Evolutionary conservation across 164 flowering plant species (phyloP).

Genomic region (Vitis vinifera): ASM3070453v1 NC_081817.1:4923001-4923500

Average conservation of each 20-base stretch:
- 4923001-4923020: slow-evolving; percentile 41
- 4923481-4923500: slow-evolving; percentile 63
- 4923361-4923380: slow-evolving; percentile 79
- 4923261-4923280: slow-evolving; percentile 67
- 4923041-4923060: slow-evolving; percentile 57
- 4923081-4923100: slow-evolving; percentile 56
- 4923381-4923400: slow-evolving; percentile 62
- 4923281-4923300: slow-evolving; percentile 73
- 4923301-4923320: slow-evolving; percentile 58
- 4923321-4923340: slow-evolving; percentile 66
- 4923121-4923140: slow-evolving; percentile 43
- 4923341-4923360: slow-evolving; percentile 59
- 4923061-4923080: slow-evolving; percentile 64
- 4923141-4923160: slow-evolving; percentile 74
- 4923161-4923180: slow-evolving; percentile 59
- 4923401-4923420: slow-evolving; percentile 65
- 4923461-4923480: slow-evolving; percentile 80
- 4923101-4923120: slow-evolving; percentile 40
- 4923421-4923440: slow-evolving; percentile 65
- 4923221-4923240: slow-evolving; percentile 73
- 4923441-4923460: slow-evolving; percentile 61
- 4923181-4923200: slow-evolving; percentile 62
- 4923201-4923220: slow-evolving; percentile 56
- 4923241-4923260: slow-evolving; percentile 60
- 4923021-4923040: slow-evolving; percentile 46